Base-by-base conservation (phyloP, 2,329 filamentous ascomycete species). In the Beauveria caledonica region DNA sequence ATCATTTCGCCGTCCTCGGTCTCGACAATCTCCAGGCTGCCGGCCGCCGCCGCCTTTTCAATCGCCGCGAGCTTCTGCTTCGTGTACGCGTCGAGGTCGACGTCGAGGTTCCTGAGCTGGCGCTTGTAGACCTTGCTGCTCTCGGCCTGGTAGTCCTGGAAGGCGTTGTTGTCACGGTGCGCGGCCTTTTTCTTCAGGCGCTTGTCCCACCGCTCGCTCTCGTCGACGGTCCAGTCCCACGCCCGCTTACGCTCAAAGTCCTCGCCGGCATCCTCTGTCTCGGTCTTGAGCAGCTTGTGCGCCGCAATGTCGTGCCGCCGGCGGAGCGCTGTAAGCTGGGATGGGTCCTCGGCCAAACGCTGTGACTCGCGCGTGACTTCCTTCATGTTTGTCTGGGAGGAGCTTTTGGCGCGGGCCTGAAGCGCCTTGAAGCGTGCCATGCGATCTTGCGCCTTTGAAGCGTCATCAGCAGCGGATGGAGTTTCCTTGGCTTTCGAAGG, bases 201-300 rank as follows among this genome's bases (percentile, higher is more conserved):
- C 76, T 87, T 88, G 74, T 99, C 94, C 94, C 94, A 99, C 66
- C 83, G 85, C 76, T 97, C 94, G 67, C 86, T 89, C 76, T 99
- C 94, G 65, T 99, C 94, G 7, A 93, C 79, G 1, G 94, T 99
- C 90, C 94, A 99, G 77, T 97, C 94, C 94, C 94, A 99, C 1
- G 94, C 94, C 45, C 94, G 87, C 76, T 97, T 97, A 66, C 94
- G 89, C 80, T 99, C 94, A 70, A 97, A 99, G 73, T 97, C 94
- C 60, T 90, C 91, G 39, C 92, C 92, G 0, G 82, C 79, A 19
- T 90, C 90, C 72, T 92, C 90, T 1, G 92, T 87, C 68, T 97
- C 92, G 4, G 92, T 90, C 77, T 96, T 96, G 48, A 97, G 82
- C 0, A 99, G 84, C 70, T 97, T 99, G 73, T 97, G 91, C 6